A percentile compares a stretch with the other conserved stretches of the same genome.
phyloP scores from a whole-genome alignment of 305 asterid genomes.

The Fraxinus greggii region DNA sequence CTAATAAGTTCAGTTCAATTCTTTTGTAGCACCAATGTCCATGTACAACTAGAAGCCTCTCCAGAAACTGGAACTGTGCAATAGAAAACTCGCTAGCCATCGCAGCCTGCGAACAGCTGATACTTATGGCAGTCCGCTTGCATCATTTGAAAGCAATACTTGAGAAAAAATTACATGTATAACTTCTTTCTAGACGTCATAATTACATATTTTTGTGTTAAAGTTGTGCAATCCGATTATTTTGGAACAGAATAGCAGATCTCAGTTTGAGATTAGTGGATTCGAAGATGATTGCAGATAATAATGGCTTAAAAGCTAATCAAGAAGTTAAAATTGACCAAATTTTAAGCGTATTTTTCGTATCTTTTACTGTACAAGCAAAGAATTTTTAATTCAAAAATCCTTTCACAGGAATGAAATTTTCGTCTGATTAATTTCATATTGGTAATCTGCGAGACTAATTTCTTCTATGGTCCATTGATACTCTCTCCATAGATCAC shows the following conservation, averaged over 20 bases:
- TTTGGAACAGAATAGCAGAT: no score
- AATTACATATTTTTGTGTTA: no score
- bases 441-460: not conserved
- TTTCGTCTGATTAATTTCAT: not conserved
- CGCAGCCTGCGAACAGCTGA: slow-evolving; percentile 74
- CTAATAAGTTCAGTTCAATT: slow-evolving; percentile 34
- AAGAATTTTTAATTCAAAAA: not conserved
- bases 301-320: not conserved
- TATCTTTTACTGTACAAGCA: not conserved
- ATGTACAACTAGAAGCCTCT: slow-evolving; percentile 82
- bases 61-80: slow-evolving; percentile 84
- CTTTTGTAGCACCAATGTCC: slow-evolving; percentile 99
- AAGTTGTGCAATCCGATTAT: not conserved
- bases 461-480: slow-evolving; percentile 3
- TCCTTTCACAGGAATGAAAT: not conserved
- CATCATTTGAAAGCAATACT: slow-evolving; percentile 6
- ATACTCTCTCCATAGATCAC: not conserved
- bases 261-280: not conserved
- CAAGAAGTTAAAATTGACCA: not conserved
- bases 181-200: no score
- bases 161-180: not conserved
- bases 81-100: slow-evolving; percentile 94
- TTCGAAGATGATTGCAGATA: not conserved
- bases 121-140: slow-evolving; percentile 20
- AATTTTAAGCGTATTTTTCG: not conserved